Evolutionary conservation across 2,329 filamentous ascomycete genomes (phyloP).

Genomic region (Trematosphaeria pertusa): DNA sequence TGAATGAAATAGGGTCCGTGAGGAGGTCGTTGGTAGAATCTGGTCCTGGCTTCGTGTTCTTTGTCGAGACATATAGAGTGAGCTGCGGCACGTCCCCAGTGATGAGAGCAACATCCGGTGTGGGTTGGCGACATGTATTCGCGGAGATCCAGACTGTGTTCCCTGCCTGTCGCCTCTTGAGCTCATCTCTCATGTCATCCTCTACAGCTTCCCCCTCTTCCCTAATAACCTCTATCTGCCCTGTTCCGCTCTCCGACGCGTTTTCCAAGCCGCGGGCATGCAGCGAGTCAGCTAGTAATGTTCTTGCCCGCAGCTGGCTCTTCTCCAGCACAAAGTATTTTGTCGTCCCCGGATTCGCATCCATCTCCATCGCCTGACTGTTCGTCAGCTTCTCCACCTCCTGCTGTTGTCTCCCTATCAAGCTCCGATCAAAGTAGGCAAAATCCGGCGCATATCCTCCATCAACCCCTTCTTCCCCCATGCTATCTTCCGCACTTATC

Average conservation of each 20-base stretch:
- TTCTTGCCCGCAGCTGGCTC: constrained; percentile 50
- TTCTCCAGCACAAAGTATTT: constrained; percentile 70
- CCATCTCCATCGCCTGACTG: constrained; percentile 67
- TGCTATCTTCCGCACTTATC: constrained; percentile 35
- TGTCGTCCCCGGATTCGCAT: constrained; percentile 68
- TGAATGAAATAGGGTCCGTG: constrained; percentile 59
- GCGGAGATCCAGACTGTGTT: constrained; percentile 77
- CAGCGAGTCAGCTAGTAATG: constrained; percentile 33
- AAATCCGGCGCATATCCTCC: constrained; percentile 67
- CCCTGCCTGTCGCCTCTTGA: constrained; percentile 36
- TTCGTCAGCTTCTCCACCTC: constrained; percentile 63
- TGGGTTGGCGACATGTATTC: constrained; percentile 84
- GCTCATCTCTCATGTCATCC: constrained; percentile 14
- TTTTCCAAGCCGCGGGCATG: constrained; percentile 24
- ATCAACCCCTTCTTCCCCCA: constrained; percentile 39
- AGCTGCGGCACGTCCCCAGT: constrained; percentile 68
- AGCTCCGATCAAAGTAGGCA: constrained; percentile 64
- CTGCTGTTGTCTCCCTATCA: constrained; percentile 66
- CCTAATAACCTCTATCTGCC: not conserved
- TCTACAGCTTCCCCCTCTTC: constrained; percentile 15
- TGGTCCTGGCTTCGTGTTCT: constrained; percentile 72
- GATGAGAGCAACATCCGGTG: constrained; percentile 57
- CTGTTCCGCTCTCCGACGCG: constrained; percentile 7
- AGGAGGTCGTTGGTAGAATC: constrained; percentile 54
- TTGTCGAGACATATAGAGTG: constrained; percentile 74